Conservation (phyloP, 805 yeast species). For the Cyberlindnera sargentensis region DNA sequence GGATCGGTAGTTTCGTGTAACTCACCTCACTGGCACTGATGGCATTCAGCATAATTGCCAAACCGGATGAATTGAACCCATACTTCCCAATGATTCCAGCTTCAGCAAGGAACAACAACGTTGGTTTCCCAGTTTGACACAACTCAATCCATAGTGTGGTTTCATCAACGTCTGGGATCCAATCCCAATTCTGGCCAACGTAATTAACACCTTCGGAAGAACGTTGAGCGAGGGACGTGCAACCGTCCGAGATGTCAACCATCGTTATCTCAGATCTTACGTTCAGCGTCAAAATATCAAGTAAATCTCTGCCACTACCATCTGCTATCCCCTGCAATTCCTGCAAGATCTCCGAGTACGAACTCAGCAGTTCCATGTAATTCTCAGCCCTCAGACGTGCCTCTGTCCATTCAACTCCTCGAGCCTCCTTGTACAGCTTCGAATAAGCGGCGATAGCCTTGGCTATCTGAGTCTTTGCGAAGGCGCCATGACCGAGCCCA, state of each 20-base stretch:
- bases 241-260: conserved; percentile 31
- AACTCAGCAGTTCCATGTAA: conserved; percentile 23
- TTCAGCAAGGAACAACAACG: conserved; percentile 21
- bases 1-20: conserved; percentile 28
- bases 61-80: conserved; percentile 17
- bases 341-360: conserved; percentile 27
- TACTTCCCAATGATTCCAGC: conserved; percentile 23
- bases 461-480: conserved; percentile 25
- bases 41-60: conserved; percentile 20
- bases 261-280: conserved; percentile 33
- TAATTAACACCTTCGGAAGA: conserved; percentile 16
- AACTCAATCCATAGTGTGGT: conserved; percentile 22
- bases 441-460: conserved; percentile 26
- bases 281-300: conserved; percentile 32
- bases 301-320: conserved; percentile 26
- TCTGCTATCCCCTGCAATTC: conserved; percentile 33
- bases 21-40: conserved; percentile 23
- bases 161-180: conserved; percentile 25
- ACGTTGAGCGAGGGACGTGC: conserved; percentile 28
- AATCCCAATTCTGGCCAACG: conserved; percentile 37
- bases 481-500: conserved; percentile 29
- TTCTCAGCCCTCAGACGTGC: conserved; percentile 23
- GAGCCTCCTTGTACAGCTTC: conserved; percentile 21
- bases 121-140: conserved; percentile 18
- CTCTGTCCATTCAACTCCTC: conserved; percentile 23